Evolutionary conservation across 352 stramenopile species (phyloP), one percentile per base, ranked within the genome.

Genomic region (Phytophthora sp.): DNA sequence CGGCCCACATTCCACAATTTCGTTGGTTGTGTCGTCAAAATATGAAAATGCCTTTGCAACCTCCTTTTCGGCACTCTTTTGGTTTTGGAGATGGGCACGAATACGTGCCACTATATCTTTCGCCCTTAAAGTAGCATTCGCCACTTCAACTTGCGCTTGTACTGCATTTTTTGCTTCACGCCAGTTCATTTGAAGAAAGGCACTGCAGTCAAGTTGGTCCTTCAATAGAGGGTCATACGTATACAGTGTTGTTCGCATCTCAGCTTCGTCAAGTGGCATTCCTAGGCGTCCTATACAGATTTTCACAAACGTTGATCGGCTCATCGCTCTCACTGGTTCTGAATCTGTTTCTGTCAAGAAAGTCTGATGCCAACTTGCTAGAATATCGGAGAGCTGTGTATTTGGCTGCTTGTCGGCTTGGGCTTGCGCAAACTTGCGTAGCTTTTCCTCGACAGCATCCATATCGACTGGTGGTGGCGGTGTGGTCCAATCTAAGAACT

Each of bases 401-500:
- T 37, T 75, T 12, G 50, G 51, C 26, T 65, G 17, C 21, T 54
- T 69, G 11, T 75, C 59, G 10, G 75, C 74, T 58, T 80, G 60
- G 15, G 35, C 49, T 13, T 81, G 54, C 8, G 69, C 82, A 31
- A 61, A 74, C n/a, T 61, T 61, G 18, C 72, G 81, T 8, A 91
- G 63, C 32, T 87, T 88, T 20, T 57, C 37, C 32, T 90, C 81
- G 12, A 89, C 55, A 12, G 56, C 58, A 21, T 77, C 69, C 17
- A 89, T 76, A 23, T 77, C 66, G 7, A 72, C 45, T 18, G 66
- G 28, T 13, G 66, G 48, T 44, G 17, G 55, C 15, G 76, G 82
- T 6, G 75, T 87, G 28, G 77, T 81, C 84, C 84, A 93, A 49
- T 91, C 76, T 26, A 93, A 50, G 20, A 91, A 89, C 31, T 87